Conservation (phyloP, 2,329 filamentous ascomycete genomes). For the Westerdykella sp. region DNA sequence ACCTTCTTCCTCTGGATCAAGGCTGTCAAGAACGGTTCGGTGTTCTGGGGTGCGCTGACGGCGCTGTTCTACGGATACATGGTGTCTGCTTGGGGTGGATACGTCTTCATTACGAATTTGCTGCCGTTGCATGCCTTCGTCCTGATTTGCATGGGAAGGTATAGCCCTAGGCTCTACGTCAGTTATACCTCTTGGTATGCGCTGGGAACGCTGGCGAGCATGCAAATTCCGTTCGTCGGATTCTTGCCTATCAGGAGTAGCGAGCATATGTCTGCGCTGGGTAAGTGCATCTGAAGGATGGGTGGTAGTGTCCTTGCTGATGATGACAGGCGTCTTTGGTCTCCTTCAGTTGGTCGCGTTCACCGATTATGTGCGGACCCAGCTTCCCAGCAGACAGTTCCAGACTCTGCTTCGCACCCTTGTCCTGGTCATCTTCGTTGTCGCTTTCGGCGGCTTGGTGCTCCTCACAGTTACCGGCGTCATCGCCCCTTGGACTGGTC, state of each 20-base stretch:
- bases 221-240: conserved; percentile 98
- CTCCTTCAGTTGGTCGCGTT: conserved; percentile 90
- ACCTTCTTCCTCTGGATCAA: conserved; percentile 99
- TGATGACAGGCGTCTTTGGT: conserved; percentile 73
- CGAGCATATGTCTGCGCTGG: conserved; percentile 96
- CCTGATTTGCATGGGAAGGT: conserved; percentile 92
- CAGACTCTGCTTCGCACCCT: conserved; percentile 77
- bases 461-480: conserved; percentile 78
- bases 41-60: conserved; percentile 91
- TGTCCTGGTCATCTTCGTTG: conserved; percentile 65
- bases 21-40: conserved; percentile 90
- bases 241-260: conserved; percentile 95
- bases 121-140: conserved; percentile 92
- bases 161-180: conserved; percentile 89
- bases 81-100: conserved; percentile 99
- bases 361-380: conserved; percentile 82
- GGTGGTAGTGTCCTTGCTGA: conserved; percentile 16
- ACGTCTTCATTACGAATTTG: conserved; percentile 98
- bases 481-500: conserved; percentile 94
- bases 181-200: conserved; percentile 98
- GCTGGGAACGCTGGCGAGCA: conserved; percentile 89
- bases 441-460: conserved; percentile 71
- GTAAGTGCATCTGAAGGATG: conserved; percentile 46
- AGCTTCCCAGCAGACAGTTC: conserved; percentile 88
- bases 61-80: conserved; percentile 99